Evolutionary conservation across 2,329 filamentous ascomycete species (phyloP).

Genomic region (Coleophoma cylindrospora): DNA sequence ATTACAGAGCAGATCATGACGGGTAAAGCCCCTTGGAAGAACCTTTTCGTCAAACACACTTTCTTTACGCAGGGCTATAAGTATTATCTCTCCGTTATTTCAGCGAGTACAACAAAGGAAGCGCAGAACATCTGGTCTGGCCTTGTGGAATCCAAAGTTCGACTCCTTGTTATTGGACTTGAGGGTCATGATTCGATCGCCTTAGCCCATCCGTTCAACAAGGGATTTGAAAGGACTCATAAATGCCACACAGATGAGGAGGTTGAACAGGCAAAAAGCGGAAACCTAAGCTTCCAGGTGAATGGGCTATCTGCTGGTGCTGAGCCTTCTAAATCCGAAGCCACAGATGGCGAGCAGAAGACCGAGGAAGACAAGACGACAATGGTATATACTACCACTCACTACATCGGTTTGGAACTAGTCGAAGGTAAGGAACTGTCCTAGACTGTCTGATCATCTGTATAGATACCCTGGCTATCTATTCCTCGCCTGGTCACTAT

Average conservation of each 20-base stretch:
- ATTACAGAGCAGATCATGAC: conserved; percentile 76
- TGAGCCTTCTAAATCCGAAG: conserved; percentile 31
- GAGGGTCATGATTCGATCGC: conserved; percentile 77
- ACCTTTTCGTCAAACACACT: conserved; percentile 81
- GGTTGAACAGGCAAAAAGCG: conserved; percentile 55
- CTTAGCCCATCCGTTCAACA: conserved; percentile 86
- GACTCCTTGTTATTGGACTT: conserved; percentile 76
- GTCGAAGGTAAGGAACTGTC: conserved; percentile 54
- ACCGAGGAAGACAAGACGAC: conserved; percentile 23
- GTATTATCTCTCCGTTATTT: conserved; percentile 87
- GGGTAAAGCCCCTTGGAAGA: conserved; percentile 76
- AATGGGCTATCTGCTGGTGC: conserved; percentile 26
- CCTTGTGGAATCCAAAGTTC: conserved; percentile 88
- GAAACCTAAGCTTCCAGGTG: conserved; percentile 54
- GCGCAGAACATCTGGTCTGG: conserved; percentile 85
- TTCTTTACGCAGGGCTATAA: conserved; percentile 95
- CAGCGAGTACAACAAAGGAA: conserved; percentile 78
- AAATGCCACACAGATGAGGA: conserved; percentile 58
- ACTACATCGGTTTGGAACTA: conserved; percentile 87
- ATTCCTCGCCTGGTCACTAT: not conserved
- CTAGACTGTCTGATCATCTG: too few species aligned
- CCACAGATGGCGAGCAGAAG: conserved; percentile 32
- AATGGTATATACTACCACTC: conserved; percentile 78
- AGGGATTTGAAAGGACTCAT: conserved; percentile 83
- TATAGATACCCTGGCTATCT: too few species aligned